Conservation (phyloP, 176 grass and related monocot genomes). For the Hordeum vulgare region DNA sequence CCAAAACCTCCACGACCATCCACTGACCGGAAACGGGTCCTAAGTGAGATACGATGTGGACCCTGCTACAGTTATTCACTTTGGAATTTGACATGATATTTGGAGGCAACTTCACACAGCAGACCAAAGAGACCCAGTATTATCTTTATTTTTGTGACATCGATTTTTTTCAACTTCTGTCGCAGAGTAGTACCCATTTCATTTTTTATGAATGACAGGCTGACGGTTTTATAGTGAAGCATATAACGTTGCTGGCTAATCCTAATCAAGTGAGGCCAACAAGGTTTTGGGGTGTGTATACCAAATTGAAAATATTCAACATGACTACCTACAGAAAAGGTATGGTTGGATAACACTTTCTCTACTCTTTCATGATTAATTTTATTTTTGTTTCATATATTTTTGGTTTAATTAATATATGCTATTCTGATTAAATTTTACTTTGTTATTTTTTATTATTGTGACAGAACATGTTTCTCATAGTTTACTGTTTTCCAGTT, state of each 20-base stretch:
- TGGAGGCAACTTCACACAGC: background rate
- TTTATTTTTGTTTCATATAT: background rate
- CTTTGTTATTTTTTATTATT: background rate
- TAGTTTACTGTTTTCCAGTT: slow-evolving; percentile 44
- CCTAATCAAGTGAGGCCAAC: slow-evolving; percentile 69
- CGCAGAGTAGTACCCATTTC: background rate
- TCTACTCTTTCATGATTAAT: background rate
- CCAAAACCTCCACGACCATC: background rate
- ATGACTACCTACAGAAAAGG: slow-evolving; percentile 74
- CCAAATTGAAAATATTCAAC: slow-evolving; percentile 76
- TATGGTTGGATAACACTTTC: background rate
- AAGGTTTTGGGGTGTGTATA: slow-evolving; percentile 84
- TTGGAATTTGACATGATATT: background rate
- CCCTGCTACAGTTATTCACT: background rate
- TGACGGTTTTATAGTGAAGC: slow-evolving; percentile 66
- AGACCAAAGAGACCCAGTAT: background rate
- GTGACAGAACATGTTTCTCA: background rate
- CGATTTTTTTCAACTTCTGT: background rate
- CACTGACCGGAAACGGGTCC: background rate
- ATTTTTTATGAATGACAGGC: slow-evolving; percentile 40
- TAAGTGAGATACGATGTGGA: background rate
- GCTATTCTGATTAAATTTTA: background rate
- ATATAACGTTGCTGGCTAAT: slow-evolving; percentile 62
- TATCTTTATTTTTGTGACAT: background rate
- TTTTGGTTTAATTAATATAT: background rate